A percentile compares a stretch with the other conserved stretches of the same genome.
Conservation (phyloP, 2,329 filamentous ascomycete species). For the Cytospora piceicola region DNA sequence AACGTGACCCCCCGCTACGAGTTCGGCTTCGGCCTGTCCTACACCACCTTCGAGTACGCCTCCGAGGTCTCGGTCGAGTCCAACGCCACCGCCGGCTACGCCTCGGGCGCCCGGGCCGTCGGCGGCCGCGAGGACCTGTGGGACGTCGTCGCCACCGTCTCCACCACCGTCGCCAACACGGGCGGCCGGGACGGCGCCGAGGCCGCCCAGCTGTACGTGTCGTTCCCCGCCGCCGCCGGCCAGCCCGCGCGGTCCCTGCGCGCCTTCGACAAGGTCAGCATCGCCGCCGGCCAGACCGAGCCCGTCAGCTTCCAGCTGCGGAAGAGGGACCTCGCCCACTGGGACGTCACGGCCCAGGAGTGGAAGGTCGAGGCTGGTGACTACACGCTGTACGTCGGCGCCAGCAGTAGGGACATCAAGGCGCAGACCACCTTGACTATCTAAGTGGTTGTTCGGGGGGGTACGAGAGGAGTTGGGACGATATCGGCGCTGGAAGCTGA, state of each 20-base stretch:
- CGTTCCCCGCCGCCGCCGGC: slow-evolving; percentile 45
- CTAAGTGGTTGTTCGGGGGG: background rate
- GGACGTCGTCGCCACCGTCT: slow-evolving; percentile 48
- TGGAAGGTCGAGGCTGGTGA: slow-evolving; percentile 58
- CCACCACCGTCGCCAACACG: slow-evolving; percentile 47
- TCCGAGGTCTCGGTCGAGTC: slow-evolving; percentile 37
- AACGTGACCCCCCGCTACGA: slow-evolving; percentile 56
- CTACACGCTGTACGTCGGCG: slow-evolving; percentile 51
- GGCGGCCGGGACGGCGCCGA: slow-evolving; percentile 49
- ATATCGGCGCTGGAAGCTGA: background rate
- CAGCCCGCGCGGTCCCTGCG: slow-evolving; percentile 62
- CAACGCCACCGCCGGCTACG: slow-evolving; percentile 40
- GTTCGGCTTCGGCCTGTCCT: slow-evolving; percentile 61
- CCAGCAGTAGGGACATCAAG: background rate
- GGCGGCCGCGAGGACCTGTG: slow-evolving; percentile 54
- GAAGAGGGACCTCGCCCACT: slow-evolving; percentile 67
- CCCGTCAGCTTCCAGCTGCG: slow-evolving; percentile 58
- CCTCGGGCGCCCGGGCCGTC: slow-evolving; percentile 44
- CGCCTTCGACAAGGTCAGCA: slow-evolving; percentile 64
- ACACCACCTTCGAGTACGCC: slow-evolving; percentile 50
- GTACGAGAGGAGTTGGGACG: background rate
- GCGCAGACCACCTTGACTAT: background rate
- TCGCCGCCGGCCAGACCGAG: slow-evolving; percentile 50
- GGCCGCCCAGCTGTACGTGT: slow-evolving; percentile 53
- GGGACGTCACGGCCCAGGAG: slow-evolving; percentile 64